Base-by-base conservation (phyloP, 495 filamentous ascomycete genomes). In the Pyronema domesticum region DNA sequence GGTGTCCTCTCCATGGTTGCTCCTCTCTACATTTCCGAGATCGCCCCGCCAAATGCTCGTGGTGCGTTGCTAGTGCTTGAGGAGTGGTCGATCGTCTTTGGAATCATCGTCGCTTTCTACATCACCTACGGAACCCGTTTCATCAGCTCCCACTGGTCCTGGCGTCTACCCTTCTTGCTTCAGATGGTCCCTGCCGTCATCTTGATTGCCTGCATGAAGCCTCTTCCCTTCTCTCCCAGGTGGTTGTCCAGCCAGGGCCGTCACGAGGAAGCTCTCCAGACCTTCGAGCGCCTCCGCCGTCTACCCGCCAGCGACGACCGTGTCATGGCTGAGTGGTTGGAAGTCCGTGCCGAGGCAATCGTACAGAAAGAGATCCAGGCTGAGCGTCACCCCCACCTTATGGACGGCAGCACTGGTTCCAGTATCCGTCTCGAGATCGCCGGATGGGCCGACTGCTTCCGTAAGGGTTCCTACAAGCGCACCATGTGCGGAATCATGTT, bases 21-120 rank as follows among this genome's bases (percentile, higher is more conserved):
- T n/a, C 66, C 66, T 0, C 62, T 80, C 51, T 79, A 80, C 55
- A 75, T 76, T 44, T 70, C 71, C 0, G 75, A 79, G 55, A 73
- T 79, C 44, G 72, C 72, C 53, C 72, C 75, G 13, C 74, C 76
- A 0, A 73, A 76, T 54, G 73, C 72, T 53, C 70, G 76, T 50
- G 76, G 76, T 46, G 68, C 71, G 0, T 65, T 78, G 9, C 64
- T 79, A 7, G 72, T 73, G 1, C 63, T 78, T n/a, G 73, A 79
- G 57, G 74, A 79, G 57, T 70, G 71, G 43, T 71, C 68, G 50
- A 76, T 76, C 47, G 72, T 76, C 9, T 66, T 75, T n/a, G 76
- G 76, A 4, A 76, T 76, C 51, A 72, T 76, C 18, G 66, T 77
- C 23, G 71, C 74, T 1, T 79, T 71, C 61, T 79, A 74, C 73